Percentiles rank a stretch among this genome's conserved stretches.
These are phyloP conservation scores for Tulasnella sp. DNA, from an alignment of 768 basidiomycete species.

Conservation along the genomic window DNA sequence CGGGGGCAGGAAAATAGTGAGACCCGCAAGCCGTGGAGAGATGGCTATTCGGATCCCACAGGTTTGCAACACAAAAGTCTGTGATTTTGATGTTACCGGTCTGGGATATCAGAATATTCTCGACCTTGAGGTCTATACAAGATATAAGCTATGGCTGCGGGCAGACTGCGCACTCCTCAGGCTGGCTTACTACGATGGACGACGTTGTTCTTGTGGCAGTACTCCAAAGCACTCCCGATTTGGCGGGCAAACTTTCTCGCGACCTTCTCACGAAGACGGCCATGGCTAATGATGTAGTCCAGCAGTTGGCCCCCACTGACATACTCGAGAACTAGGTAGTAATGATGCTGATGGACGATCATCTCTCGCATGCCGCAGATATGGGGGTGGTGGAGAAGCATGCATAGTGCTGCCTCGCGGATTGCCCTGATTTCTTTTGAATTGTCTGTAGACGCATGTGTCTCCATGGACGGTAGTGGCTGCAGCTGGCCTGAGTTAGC, in stretches of 20 bases:
- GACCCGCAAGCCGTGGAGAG: constrained; percentile 97
- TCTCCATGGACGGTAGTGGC: constrained; percentile 64
- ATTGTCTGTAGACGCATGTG: constrained; percentile 84
- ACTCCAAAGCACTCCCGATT: constrained; percentile 94
- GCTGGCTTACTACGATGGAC: constrained; percentile 72
- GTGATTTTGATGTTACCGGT: constrained; percentile 99
- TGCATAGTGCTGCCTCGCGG: constrained; percentile 91
- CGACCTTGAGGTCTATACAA: constrained; percentile 87
- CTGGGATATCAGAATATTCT: constrained; percentile 98
- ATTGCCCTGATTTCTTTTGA: constrained; percentile 96
- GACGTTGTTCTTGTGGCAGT: constrained; percentile 96
- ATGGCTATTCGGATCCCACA: constrained; percentile 80
- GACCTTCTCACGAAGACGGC: constrained; percentile 89
- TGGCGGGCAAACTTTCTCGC: constrained; percentile 98
- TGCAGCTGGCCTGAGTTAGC: constrained; percentile 56
- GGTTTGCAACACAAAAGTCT: constrained; percentile 97
- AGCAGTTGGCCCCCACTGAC: constrained; percentile 99
- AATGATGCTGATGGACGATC: constrained; percentile 96
- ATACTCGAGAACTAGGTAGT: constrained; percentile 99
- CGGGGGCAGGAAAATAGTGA: constrained; percentile 97
- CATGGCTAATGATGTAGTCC: constrained; percentile 99
- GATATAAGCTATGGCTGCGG: not conserved
- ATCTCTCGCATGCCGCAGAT: constrained; percentile 99
- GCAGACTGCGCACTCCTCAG: too few relatives aligned
- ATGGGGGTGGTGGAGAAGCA: constrained; percentile 97